Evolutionary conservation across 257 asterid species (phyloP).

Genomic region (Ehretia macrophylla): DNA sequence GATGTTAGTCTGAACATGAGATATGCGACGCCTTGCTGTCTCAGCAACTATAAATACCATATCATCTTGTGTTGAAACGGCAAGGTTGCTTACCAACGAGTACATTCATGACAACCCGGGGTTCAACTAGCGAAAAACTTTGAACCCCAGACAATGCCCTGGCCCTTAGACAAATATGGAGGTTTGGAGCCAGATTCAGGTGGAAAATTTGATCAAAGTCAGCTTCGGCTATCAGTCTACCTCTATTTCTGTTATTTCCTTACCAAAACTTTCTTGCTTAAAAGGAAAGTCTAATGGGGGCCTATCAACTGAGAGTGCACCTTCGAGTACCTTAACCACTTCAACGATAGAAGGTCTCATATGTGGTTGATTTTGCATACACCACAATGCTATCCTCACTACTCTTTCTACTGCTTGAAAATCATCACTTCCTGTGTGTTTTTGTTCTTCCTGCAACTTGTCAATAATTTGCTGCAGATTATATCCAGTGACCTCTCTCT

Average conservation of each 20-base stretch:
- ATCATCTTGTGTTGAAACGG: too few species aligned
- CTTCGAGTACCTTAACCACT: constrained; percentile 68
- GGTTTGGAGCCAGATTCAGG: constrained; percentile 16
- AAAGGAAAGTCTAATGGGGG: constrained; percentile 43
- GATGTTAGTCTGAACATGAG: neutral
- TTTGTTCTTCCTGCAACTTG: constrained; percentile 18
- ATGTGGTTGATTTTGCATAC: constrained; percentile 57
- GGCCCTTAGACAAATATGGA: neutral
- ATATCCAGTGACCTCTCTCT: constrained; percentile 32
- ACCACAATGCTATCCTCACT: constrained; percentile 56
- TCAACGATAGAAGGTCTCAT: constrained; percentile 62
- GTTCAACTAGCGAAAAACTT: constrained; percentile 12
- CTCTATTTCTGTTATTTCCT: constrained; percentile 34
- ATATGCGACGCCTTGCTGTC: too few species aligned
- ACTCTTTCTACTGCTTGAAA: constrained; percentile 43
- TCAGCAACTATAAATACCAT: neutral
- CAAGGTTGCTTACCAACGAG: neutral
- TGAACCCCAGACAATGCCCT: constrained; percentile 5
- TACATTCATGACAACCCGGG: neutral
- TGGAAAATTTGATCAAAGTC: neutral
- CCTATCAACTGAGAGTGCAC: constrained; percentile 57
- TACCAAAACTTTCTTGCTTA: constrained; percentile 22
- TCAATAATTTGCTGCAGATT: constrained; percentile 31
- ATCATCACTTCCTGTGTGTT: constrained; percentile 15
- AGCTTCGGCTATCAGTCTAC: constrained; percentile 25